These are phyloP conservation scores for Leishmania aethiopica DNA, from an alignment of 208 protist species.

Conservation along the genomic window DNA sequence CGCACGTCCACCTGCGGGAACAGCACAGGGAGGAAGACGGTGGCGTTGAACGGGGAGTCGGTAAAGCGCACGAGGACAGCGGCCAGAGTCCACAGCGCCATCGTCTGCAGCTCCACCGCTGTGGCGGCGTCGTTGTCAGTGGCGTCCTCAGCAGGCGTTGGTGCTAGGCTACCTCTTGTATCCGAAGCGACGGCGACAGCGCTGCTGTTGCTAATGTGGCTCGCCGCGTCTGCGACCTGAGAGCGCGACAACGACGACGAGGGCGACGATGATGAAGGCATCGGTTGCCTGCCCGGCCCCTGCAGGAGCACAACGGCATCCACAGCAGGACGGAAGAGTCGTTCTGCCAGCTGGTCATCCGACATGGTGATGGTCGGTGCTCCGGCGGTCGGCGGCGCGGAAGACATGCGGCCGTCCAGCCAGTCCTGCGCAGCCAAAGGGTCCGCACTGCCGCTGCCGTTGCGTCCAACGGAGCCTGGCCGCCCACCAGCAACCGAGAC, in stretches of 20 bases:
- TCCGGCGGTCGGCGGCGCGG: slow-evolving; percentile 9
- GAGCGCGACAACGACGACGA: no score
- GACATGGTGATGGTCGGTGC: slow-evolving; percentile 12
- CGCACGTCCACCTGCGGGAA: slow-evolving; percentile 74
- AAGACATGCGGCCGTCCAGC: slow-evolving; percentile 47
- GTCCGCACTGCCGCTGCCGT: slow-evolving; percentile 27
- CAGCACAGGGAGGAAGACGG: slow-evolving; percentile 56
- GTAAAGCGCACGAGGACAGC: slow-evolving; percentile 63
- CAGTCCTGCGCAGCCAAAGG: slow-evolving; percentile 28
- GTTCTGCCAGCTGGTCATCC: slow-evolving; percentile 44
- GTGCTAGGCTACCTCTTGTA: not conserved
- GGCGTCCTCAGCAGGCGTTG: not conserved
- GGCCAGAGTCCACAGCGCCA: slow-evolving; percentile 46
- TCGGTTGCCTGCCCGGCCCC: not conserved
- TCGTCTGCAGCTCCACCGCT: slow-evolving; percentile 40
- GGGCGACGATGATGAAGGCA: no score
- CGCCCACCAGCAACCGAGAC: slow-evolving; percentile 1
- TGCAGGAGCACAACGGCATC: slow-evolving; percentile 42
- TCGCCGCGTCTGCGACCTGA: not conserved
- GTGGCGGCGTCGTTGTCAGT: not conserved
- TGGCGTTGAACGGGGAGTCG: slow-evolving; percentile 53
- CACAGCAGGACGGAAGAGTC: slow-evolving; percentile 42
- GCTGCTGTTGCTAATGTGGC: not conserved
- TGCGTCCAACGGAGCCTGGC: slow-evolving; percentile 3
- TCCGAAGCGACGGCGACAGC: not conserved